phyloP scores from a whole-genome alignment of 1,284 basidiomycete genomes.

The Fistulina hepatica region DNA sequence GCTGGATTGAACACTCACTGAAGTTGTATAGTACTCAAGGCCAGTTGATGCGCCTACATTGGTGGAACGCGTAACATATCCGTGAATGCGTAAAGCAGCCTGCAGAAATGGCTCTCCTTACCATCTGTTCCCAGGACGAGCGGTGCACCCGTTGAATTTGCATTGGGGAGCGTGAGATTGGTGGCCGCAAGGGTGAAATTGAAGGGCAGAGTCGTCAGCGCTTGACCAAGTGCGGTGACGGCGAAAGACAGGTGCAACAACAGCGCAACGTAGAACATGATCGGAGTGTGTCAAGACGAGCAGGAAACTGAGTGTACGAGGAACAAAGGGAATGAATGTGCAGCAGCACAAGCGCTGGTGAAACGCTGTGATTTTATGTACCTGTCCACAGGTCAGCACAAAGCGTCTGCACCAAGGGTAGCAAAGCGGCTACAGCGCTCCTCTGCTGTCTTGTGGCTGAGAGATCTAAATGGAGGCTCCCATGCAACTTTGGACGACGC shows the following conservation, averaged over 20 bases:
- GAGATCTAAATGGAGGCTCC: no score
- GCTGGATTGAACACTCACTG: slow-evolving; percentile 19
- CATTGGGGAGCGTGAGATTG: slow-evolving; percentile 26
- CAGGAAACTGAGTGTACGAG: background rate
- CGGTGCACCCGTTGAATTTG: slow-evolving; percentile 29
- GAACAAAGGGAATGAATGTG: background rate
- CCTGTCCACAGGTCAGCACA: background rate
- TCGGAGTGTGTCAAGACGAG: background rate
- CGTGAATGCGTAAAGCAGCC: background rate
- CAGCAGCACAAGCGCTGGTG: background rate
- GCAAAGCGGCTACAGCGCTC: no score
- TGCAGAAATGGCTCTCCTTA: slow-evolving; percentile 10
- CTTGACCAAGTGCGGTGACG: background rate
- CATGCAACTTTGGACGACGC: no score
- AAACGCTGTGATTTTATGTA: background rate
- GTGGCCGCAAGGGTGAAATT: slow-evolving; percentile 33
- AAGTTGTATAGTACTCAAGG: slow-evolving; percentile 26
- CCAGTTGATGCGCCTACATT: slow-evolving; percentile 30
- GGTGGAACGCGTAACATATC: background rate
- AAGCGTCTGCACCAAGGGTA: background rate
- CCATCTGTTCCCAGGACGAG: slow-evolving; percentile 33
- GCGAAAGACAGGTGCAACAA: background rate
- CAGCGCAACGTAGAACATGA: background rate
- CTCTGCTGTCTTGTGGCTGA: no score
- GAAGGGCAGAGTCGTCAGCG: slow-evolving; percentile 18